Evolutionary conservation across 1,284 basidiomycete genomes (phyloP).

Genomic region (Pseudomicrostroma phylloplanum): DNA sequence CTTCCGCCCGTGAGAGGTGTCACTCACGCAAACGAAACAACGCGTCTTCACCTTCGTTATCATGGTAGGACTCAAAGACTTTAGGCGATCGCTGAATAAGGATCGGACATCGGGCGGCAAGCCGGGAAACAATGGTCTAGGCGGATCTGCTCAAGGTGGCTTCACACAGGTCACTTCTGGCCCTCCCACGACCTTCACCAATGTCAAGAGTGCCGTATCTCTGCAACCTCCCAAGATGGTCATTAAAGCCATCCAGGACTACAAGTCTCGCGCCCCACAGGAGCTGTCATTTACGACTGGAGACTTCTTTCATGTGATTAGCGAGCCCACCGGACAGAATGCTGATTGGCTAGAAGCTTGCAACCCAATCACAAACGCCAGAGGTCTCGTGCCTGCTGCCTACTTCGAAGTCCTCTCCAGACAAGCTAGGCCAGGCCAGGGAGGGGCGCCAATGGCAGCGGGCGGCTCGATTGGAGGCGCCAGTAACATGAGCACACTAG

Average conservation of each 20-base stretch:
- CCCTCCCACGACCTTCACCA: constrained; percentile 22
- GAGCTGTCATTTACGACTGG: constrained; percentile 87
- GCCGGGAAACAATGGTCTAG: constrained; percentile 2
- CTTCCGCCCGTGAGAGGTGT: no score
- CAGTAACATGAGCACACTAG: constrained; percentile 10
- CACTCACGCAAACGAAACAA: no score
- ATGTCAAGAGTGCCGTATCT: constrained; percentile 30
- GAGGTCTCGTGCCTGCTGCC: constrained; percentile 86
- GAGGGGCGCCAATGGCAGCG: constrained; percentile 16
- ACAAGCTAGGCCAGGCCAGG: constrained; percentile 30
- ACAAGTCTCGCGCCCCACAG: constrained; percentile 69
- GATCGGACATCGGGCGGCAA: constrained; percentile 33
- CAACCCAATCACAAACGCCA: constrained; percentile 78
- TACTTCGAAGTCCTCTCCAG: constrained; percentile 59
- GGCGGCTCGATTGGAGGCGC: constrained; percentile 14
- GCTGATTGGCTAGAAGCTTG: constrained; percentile 53
- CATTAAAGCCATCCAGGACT: constrained; percentile 72
- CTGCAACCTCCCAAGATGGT: constrained; percentile 79
- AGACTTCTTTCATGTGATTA: constrained; percentile 94
- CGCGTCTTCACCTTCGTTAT: neutral
- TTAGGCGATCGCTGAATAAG: constrained; percentile 44
- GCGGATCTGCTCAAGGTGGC: neutral
- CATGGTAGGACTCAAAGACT: constrained; percentile 48
- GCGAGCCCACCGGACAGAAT: constrained; percentile 52
- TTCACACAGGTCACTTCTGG: constrained; percentile 6